Percentiles rank a stretch among this genome's conserved stretches.
These are phyloP conservation scores for Coelastrella sp. DNA, from an alignment of 139 green algal genomes.

Conservation along the genomic window DNA sequence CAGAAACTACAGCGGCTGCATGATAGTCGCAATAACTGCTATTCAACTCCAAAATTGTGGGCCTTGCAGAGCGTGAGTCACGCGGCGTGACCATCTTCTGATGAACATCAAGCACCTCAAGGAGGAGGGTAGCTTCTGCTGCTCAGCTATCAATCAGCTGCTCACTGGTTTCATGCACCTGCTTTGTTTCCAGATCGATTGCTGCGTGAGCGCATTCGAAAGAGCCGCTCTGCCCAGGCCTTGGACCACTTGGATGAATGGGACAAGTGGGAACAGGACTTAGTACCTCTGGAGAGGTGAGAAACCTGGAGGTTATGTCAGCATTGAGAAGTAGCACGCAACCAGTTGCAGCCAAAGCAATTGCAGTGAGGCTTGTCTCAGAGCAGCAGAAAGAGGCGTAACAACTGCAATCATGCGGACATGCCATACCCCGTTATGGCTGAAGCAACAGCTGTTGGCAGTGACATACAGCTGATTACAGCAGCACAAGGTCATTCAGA, in stretches of 20 bases:
- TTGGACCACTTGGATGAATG: conserved; percentile 61
- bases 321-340: background rate
- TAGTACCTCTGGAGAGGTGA: conserved; percentile 17
- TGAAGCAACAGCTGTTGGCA: conserved; percentile 8
- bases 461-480: background rate
- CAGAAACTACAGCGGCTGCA: too few species aligned
- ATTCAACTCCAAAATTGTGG: too few species aligned
- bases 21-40: too few species aligned
- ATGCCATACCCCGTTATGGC: background rate
- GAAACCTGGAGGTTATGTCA: too few species aligned
- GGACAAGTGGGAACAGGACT: conserved; percentile 35
- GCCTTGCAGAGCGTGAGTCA: too few species aligned
- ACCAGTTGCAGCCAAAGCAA: background rate
- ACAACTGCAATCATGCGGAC: background rate
- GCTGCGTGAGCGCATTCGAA: conserved; percentile 82
- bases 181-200: conserved; percentile 72
- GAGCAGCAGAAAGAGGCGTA: background rate
- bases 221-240: conserved; percentile 76
- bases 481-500: too few species aligned
- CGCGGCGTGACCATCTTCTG: too few species aligned
- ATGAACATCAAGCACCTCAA: too few species aligned
- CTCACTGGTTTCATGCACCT: background rate
- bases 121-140: too few species aligned
- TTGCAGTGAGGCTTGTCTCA: background rate
- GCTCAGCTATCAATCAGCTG: too few species aligned